These are phyloP conservation scores for Perilla frutescens DNA, from an alignment of 257 asterid genomes.

Conservation along the genomic window DNA sequence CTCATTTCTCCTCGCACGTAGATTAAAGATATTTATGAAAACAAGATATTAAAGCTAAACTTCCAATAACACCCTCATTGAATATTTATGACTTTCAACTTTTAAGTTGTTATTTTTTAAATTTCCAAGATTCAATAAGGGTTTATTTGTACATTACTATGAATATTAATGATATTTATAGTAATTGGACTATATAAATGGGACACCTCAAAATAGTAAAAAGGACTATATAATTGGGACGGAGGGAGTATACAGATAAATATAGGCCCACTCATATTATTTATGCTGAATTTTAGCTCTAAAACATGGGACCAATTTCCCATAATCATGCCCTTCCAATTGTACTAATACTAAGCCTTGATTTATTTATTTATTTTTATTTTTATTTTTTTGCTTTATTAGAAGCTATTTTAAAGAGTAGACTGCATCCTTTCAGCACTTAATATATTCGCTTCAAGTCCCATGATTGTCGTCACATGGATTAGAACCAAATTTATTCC, in stretches of 20 bases:
- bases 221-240: no score
- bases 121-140: no score
- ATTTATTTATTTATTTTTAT: not conserved
- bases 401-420: slow-evolving; percentile 15
- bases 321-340: slow-evolving; percentile 30
- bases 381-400: not conserved
- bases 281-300: not conserved
- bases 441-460: not conserved
- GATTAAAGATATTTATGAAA: no score
- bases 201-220: no score
- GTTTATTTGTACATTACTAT: no score
- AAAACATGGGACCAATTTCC: slow-evolving; percentile 35
- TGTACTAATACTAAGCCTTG: not conserved
- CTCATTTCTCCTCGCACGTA: no score
- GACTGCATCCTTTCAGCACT: not conserved
- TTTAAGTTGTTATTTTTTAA: no score
- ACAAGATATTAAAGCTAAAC: no score
- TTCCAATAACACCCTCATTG: no score
- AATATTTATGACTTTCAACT: no score
- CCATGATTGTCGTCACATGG: slow-evolving; percentile 53
- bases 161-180: no score
- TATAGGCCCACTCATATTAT: not conserved
- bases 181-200: no score
- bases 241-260: not conserved
- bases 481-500: slow-evolving; percentile 9